Evolutionary conservation across 768 basidiomycete genomes (phyloP), one percentile per base, ranked within the genome.

Genomic region (Tulasnella sp.): DNA sequence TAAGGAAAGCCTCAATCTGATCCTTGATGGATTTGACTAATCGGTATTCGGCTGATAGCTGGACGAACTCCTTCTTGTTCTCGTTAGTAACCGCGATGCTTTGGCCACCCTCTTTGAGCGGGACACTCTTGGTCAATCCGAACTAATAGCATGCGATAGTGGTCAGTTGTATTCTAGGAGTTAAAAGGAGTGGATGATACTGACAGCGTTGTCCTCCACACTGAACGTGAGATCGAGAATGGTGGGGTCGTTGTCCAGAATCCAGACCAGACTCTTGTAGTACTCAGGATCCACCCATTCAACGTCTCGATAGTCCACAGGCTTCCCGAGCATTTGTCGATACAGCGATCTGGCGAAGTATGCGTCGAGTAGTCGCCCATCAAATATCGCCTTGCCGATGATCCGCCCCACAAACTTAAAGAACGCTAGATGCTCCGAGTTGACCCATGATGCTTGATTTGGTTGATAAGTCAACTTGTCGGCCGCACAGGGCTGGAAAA

Each of bases 211-310:
- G 0, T 89, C 89, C 72, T 99, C 95, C 30, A 94, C 86, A 63
- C 90, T 92, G 75, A 98, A 98, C 13, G 84, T 96, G 61, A 97
- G 76, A 62, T 99, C 91, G 64, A 94, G 70, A 19, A 78, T 73
- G 21, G 84, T 87, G 4, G 89, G 88, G 67, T 96, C 93, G 70
- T 99, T 98, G 68, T 98, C 94, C 64, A 97, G 73, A 71, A 99
- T 98, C 96, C 96, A 99, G 68, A 88, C 88, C 10, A 99, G 76
- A 0, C 92, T 95, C 65, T 95, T 97, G 76, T 97, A 97, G 71
- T 98, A 98, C 71, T 95, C 92, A 0, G 94, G 94, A 72, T 98
- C 94, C 43, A 97, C 88, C 84, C 90, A 95, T 72, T 98, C 94
- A 21, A 98, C 88, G 69, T 98, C 95, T 63, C 83, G 80, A 71